phyloP scores from a whole-genome alignment of 768 basidiomycete species.

The Hypsizygus marmoreus region DNA sequence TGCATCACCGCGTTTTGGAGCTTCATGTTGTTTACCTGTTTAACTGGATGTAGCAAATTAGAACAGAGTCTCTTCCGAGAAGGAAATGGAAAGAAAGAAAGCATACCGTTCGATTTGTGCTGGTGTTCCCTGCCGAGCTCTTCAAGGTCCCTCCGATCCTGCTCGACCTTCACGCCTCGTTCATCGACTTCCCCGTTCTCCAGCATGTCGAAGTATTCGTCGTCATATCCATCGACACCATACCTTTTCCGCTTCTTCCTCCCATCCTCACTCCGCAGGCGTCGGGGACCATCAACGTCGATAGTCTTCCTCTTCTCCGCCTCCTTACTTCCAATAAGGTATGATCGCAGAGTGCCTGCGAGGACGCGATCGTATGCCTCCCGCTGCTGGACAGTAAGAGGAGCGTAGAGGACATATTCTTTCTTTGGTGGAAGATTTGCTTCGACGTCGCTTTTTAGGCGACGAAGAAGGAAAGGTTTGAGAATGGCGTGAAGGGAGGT shows the following conservation, averaged over 20 bases:
- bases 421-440: conserved; percentile 85
- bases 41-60: conserved; percentile 45
- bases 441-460: conserved; percentile 88
- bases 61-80: neutral
- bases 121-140: conserved; percentile 60
- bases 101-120: conserved; percentile 58
- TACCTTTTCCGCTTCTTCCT: conserved; percentile 46
- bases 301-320: conserved; percentile 21
- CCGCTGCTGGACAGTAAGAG: conserved; percentile 80
- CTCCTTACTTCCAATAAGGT: conserved; percentile 46
- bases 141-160: conserved; percentile 44
- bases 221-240: conserved; percentile 61
- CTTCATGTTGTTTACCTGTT: conserved; percentile 88
- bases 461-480: conserved; percentile 91
- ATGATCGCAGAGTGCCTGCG: conserved; percentile 66
- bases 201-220: conserved; percentile 64
- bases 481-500: conserved; percentile 85
- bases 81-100: neutral
- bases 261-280: conserved; percentile 34
- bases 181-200: conserved; percentile 49
- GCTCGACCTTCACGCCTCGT: conserved; percentile 29
- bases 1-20: conserved; percentile 98
- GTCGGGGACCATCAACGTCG: conserved; percentile 25
- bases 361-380: conserved; percentile 83
- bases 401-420: conserved; percentile 93